Evolutionary conservation across 2,329 filamentous ascomycete species (phyloP).

Genomic region (Penicillium nordicum): DNA sequence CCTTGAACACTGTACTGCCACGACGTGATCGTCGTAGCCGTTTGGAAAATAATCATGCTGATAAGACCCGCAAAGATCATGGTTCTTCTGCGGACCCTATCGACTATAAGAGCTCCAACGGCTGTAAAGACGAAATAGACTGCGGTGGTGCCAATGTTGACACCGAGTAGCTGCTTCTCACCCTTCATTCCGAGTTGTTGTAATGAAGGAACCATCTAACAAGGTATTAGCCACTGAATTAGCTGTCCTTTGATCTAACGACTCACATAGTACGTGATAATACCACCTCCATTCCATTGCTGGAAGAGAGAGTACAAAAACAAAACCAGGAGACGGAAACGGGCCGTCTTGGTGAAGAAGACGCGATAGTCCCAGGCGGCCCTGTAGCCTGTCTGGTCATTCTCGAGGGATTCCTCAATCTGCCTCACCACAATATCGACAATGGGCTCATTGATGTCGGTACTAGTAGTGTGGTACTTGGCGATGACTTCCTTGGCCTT

Average conservation of each 20-base stretch:
- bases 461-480: slow-evolving; percentile 44
- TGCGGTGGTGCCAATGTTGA: slow-evolving; percentile 45
- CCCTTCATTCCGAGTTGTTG: slow-evolving; percentile 43
- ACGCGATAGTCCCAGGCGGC: slow-evolving; percentile 47
- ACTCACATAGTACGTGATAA: slow-evolving; percentile 44
- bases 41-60: slow-evolving; percentile 46
- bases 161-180: slow-evolving; percentile 40
- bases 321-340: slow-evolving; percentile 45
- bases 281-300: slow-evolving; percentile 49
- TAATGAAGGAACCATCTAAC: slow-evolving; percentile 37
- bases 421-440: slow-evolving; percentile 43
- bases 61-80: slow-evolving; percentile 46
- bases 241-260: background rate
- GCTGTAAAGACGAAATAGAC: slow-evolving; percentile 48
- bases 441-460: slow-evolving; percentile 41
- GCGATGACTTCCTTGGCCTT: slow-evolving; percentile 36
- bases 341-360: slow-evolving; percentile 46
- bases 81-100: slow-evolving; percentile 43
- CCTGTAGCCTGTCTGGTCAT: slow-evolving; percentile 35
- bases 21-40: slow-evolving; percentile 47
- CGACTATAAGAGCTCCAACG: slow-evolving; percentile 44
- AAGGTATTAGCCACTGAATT: background rate
- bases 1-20: slow-evolving; percentile 43
- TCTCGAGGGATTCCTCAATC: slow-evolving; percentile 47
- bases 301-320: slow-evolving; percentile 48